Evolutionary conservation across 306 rosid species (phyloP), one percentile per base, ranked within the genome.

Genomic region (Ziziphus jujuba): DNA sequence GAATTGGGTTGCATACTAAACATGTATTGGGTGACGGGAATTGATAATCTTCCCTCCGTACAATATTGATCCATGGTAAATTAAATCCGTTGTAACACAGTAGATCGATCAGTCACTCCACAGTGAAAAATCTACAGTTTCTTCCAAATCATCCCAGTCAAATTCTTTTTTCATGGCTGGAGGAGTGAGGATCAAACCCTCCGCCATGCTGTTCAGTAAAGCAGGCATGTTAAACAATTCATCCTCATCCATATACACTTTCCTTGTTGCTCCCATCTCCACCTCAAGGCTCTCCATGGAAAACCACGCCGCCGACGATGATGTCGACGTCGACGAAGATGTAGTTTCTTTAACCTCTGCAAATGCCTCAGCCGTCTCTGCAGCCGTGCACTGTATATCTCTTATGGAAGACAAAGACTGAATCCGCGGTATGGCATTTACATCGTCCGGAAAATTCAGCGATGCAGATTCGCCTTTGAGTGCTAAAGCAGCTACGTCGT

Each of bases 401-500:
- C 56, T 72, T 2, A 66, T 48, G 2, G 89, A 80, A 10, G 69
- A 72, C 0, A 83, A 51, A 9, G 19, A 63, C 0, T 56, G 11
- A 5, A 64, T 63, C 17, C 71, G 68, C 0, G 82, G 83, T 49
- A 79, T 17, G 0, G 48, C 66, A 19, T 44, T 24, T 0, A 64
- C 76, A 0, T 72, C 49, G 0, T 73, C 44, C 0, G 96, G 91
- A 10, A 89, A 87, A 15, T 87, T 89, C 35, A 87, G 70, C 23
- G 81, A 45, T 5, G 87, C 87, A 0, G 58, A 4, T 2, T 84
- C 83, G 0, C 96, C 93, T 23, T 28, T 77, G 48, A 83, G 77
- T 3, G 87, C 86, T 49, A 83, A 70, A 2, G 86, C 89, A 0
- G 90, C 96, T 2, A 81, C 89, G 25, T 89, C 96, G 36, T 84